Evolutionary conservation across 345 rosid genomes (phyloP).

Genomic region (Cardamine occulta): DNA sequence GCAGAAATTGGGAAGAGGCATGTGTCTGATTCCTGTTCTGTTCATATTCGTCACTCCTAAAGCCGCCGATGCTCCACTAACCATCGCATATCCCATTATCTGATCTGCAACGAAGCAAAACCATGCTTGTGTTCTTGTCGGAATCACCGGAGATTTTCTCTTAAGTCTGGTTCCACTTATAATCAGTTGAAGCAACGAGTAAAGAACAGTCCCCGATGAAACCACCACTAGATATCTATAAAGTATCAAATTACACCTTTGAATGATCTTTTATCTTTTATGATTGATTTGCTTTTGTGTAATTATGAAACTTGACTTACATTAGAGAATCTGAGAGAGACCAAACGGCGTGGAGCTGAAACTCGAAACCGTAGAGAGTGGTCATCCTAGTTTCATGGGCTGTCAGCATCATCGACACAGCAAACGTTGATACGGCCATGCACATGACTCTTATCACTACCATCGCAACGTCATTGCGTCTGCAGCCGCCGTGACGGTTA

Average conservation of each 20-base stretch:
- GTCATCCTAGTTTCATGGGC: constrained; percentile 63
- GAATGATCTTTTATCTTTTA: not conserved
- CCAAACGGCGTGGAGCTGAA: constrained; percentile 74
- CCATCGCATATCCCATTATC: constrained; percentile 69
- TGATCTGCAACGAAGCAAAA: constrained; percentile 71
- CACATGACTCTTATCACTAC: constrained; percentile 57
- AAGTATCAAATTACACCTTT: not conserved
- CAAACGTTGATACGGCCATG: constrained; percentile 53
- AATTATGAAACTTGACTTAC: constrained; percentile 43
- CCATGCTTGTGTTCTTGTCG: constrained; percentile 80
- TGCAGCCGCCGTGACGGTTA: not conserved
- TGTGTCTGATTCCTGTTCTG: constrained; percentile 73
- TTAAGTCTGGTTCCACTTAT: constrained; percentile 54
- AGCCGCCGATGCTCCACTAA: constrained; percentile 84
- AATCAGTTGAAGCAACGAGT: constrained; percentile 63
- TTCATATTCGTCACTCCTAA: constrained; percentile 82
- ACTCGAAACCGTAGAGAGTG: constrained; percentile 65
- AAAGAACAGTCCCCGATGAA: constrained; percentile 58
- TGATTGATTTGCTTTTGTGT: not conserved
- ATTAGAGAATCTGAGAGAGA: constrained; percentile 72
- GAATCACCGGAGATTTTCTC: constrained; percentile 51
- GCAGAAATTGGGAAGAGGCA: constrained; percentile 83
- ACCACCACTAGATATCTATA: constrained; percentile 74
- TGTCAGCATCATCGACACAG: constrained; percentile 70
- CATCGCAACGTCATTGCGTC: constrained; percentile 47